Base-by-base conservation (phyloP, 495 filamentous ascomycete genomes). In the Penicillium cosmopolitanum region DNA sequence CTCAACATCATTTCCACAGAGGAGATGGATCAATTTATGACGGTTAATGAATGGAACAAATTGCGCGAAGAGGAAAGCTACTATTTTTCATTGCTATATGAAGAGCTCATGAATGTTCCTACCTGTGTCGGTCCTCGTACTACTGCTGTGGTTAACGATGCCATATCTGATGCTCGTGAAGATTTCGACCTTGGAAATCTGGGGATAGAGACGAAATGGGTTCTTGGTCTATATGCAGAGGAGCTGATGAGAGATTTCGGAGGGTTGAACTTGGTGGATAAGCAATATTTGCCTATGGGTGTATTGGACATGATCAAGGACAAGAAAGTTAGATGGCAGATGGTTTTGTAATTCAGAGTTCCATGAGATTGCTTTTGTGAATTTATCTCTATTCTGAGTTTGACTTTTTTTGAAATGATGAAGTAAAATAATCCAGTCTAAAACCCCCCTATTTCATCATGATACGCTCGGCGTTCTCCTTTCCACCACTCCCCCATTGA, bases 261-360 rank as follows among this genome's bases (percentile, higher is more conserved):
- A 8, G 81, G 82, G 2, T 57, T 84, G 65, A 73, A 65, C 35
- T 66, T 87, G 50, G 81, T 83, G 18, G 84, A 87, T 40, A 73
- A 77, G 59, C 76, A 76, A 36, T 77, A 84, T 55, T 66, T 87
- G 58, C 83, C 84, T 0, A 71, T 84, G 36, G 82, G 84, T 1
- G 63, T 87, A 33, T 63, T 85, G 60, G 69, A 63, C 18, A 77
- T 84, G 75, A 72, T 86, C 61, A 78, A 77, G 64, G 77, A 75
- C 36, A 80, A 81, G 66, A 80, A 74, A 65, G 79, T 86, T 40
- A 77, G 64, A 52, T 86, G 84, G 84, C 78, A 84, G 62, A 69
- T 69, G 69, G 69, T 69, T n/a, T 50, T 72, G 13, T 72, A 57
- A 57, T 25, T 23, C 3, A 3, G 12, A 12, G 5, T 10, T 48